Percentiles rank a stretch among this genome's conserved stretches.
Evolutionary conservation across 306 rosid species (phyloP).

Genomic region (Citrullus colocynthis): DNA sequence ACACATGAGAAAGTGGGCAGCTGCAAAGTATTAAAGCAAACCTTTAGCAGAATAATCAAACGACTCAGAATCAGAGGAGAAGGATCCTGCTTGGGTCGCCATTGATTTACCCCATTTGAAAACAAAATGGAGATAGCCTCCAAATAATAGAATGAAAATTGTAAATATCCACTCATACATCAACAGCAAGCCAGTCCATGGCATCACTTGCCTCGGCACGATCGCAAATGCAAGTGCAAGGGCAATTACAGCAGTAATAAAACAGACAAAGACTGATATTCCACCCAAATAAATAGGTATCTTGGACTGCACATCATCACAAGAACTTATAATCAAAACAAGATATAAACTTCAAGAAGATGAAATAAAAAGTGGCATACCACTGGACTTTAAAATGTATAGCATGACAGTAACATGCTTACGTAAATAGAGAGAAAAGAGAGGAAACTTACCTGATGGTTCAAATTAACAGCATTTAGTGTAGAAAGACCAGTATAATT

Average conservation of each 20-base stretch:
- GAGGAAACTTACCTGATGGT: constrained; percentile 44
- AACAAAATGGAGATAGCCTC: constrained; percentile 65
- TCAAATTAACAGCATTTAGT: constrained; percentile 29
- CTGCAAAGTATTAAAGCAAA: neutral
- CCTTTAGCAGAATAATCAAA: constrained; percentile 69
- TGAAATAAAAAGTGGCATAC: neutral
- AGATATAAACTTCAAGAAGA: constrained; percentile 12
- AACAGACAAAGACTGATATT: constrained; percentile 48
- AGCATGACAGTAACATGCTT: neutral
- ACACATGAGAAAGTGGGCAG: neutral
- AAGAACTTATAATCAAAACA: constrained; percentile 20
- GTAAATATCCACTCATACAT: constrained; percentile 96
- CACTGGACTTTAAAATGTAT: neutral
- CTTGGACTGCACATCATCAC: constrained; percentile 42
- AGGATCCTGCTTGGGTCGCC: constrained; percentile 34
- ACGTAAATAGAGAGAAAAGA: neutral
- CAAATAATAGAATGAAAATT: constrained; percentile 56
- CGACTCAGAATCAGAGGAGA: constrained; percentile 42
- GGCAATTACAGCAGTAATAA: constrained; percentile 46
- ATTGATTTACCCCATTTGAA: constrained; percentile 62
- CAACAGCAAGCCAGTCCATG: constrained; percentile 96
- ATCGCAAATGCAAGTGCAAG: constrained; percentile 49
- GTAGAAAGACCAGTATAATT: constrained; percentile 44
- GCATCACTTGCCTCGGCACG: constrained; percentile 88
- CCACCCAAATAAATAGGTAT: constrained; percentile 81